phyloP scores from a whole-genome alignment of 2,329 filamentous ascomycete genomes.

The Pseudogymnoascus pannorum region DNA sequence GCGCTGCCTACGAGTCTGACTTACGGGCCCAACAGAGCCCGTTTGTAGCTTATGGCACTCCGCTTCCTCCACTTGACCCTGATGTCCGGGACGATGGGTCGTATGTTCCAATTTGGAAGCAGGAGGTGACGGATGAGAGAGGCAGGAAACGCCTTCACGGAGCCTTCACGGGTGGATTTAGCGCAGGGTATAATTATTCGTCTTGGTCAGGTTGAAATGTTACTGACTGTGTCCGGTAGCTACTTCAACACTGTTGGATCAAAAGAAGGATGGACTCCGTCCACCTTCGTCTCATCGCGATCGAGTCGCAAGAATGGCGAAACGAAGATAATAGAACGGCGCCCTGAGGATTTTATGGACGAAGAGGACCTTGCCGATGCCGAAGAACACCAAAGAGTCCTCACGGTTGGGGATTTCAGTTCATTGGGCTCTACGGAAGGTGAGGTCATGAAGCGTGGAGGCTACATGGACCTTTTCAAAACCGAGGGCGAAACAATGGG shows the following conservation, averaged over 20 bases:
- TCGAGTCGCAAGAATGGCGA: constrained; percentile 66
- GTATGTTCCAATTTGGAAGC: constrained; percentile 95
- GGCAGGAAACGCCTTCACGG: constrained; percentile 88
- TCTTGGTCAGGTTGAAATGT: constrained; percentile 25
- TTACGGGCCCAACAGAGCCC: constrained; percentile 59
- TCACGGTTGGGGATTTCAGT: constrained; percentile 67
- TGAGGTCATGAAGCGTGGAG: constrained; percentile 42
- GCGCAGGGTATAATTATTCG: constrained; percentile 66
- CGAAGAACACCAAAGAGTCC: constrained; percentile 66
- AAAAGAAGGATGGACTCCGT: constrained; percentile 94
- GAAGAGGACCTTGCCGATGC: constrained; percentile 88
- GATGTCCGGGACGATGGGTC: constrained; percentile 80
- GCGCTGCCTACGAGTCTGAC: constrained; percentile 71
- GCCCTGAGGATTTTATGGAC: constrained; percentile 93
- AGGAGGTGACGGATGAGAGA: constrained; percentile 89
- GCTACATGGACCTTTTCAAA: constrained; percentile 65
- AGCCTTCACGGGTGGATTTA: constrained; percentile 93
- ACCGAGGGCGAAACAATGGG: constrained; percentile 78
- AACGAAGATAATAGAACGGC: constrained; percentile 46
- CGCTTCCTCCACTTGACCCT: constrained; percentile 69
- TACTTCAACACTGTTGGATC: constrained; percentile 98
- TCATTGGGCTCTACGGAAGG: constrained; percentile 63
- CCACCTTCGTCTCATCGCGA: constrained; percentile 86
- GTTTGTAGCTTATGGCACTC: constrained; percentile 75
- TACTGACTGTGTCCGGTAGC: constrained; percentile 36